Conservation (phyloP, 805 yeast species). For the Yarrowia keelungensis region DNA sequence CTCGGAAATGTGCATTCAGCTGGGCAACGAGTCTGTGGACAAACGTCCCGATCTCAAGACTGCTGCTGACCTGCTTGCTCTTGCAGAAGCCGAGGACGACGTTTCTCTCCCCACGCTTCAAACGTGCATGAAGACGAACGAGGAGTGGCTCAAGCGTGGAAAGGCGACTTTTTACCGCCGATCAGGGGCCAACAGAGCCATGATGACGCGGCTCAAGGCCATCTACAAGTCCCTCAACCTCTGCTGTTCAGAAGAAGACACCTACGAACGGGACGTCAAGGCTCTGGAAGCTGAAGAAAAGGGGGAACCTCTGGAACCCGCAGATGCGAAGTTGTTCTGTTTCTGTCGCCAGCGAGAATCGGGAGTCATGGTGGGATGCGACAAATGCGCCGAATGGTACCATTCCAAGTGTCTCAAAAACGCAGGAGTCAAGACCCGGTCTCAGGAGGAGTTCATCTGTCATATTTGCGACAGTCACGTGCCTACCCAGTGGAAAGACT, state of each 20-base stretch:
- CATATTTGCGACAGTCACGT: slow-evolving; percentile 59
- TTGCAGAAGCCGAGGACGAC: slow-evolving; percentile 11
- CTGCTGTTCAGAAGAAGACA: slow-evolving; percentile 41
- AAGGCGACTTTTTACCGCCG: slow-evolving; percentile 51
- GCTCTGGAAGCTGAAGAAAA: slow-evolving; percentile 71
- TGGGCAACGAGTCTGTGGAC: slow-evolving; percentile 17
- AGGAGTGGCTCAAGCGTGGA: slow-evolving; percentile 52
- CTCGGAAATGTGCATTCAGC: slow-evolving; percentile 20
- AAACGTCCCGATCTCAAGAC: slow-evolving; percentile 14
- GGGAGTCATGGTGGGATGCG: slow-evolving; percentile 90
- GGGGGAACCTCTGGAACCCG: slow-evolving; percentile 51
- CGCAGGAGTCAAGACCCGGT: slow-evolving; percentile 45
- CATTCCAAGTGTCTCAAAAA: slow-evolving; percentile 80
- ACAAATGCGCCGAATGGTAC: slow-evolving; percentile 88
- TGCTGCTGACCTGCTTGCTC: slow-evolving; percentile 4
- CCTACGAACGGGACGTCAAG: slow-evolving; percentile 54
- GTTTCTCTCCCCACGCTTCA: slow-evolving; percentile 26
- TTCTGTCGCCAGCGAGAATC: slow-evolving; percentile 66
- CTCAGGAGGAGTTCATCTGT: slow-evolving; percentile 58
- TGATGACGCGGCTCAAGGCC: slow-evolving; percentile 46
- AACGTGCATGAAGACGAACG: slow-evolving; percentile 44
- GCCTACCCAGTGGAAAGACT: slow-evolving; percentile 49
- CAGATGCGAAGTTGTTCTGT: slow-evolving; percentile 55
- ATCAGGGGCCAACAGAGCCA: slow-evolving; percentile 49
- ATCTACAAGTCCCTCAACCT: slow-evolving; percentile 42